Evolutionary conservation across 805 yeast species (phyloP), one percentile per base, ranked within the genome.

Genomic region (Priceomyces melissophilus): DNA sequence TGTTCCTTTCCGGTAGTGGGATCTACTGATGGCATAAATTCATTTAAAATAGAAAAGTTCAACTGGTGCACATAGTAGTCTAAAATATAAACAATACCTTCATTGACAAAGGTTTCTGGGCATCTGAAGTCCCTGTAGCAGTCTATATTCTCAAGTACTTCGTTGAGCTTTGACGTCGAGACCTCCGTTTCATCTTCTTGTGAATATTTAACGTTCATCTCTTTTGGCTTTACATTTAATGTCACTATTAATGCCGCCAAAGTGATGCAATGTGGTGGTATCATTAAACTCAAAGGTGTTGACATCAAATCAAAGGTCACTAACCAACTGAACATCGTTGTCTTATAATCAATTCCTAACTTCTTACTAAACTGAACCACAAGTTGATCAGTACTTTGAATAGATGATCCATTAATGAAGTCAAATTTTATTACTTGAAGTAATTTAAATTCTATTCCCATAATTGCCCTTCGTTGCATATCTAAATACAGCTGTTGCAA

Each of bases 401-500:
- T 47, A 23, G 58, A 53, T 37, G 78, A 78, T 38, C 79, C 79
- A 32, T 77, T 72, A 49, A 95, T 72, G 53, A 87, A 87, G 58
- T 89, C 96, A 55, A 89, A 90, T 15, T 84, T 78, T 48, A 84
- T 76, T 1, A 86, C 73, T 54, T 89, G 96, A 48, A 90, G 66
- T 37, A 89, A 67, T 54, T 79, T 81, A 49, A 82, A 80, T 58
- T 89, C 96, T 29, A 83, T 52, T 12, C 67, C 67, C 50, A 87
- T 62, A 2, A 86, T 66, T 30, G 72, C 69, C 49, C 73, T 78
- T 41, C 82, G 71, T 49, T 80, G 81, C 20, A 64, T 68, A 16
- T 84, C 91, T 7, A 75, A 43, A 39, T 35, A 43, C 15, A 41
- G 39, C 31, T 38, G 38, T 33, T 37, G 42, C 41, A 38, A 39